phyloP scores from a whole-genome alignment of 129 eudicot genomes.

The Lonicera japonica region DNA sequence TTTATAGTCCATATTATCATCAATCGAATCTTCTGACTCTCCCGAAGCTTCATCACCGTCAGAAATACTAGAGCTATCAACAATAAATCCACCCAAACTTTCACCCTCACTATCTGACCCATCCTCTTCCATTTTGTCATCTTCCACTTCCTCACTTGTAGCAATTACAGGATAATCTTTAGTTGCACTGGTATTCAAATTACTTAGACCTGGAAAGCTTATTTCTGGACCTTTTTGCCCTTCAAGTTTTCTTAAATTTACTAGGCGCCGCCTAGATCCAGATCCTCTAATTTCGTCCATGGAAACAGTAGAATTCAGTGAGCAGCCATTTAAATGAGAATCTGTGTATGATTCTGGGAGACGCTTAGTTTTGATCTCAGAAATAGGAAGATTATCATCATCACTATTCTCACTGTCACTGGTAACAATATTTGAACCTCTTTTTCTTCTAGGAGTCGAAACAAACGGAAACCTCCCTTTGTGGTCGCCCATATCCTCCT shows the following conservation, averaged over 20 bases:
- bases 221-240: conserved; percentile 9
- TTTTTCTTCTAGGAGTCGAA: conserved; percentile 33
- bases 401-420: conserved; percentile 39
- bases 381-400: conserved; percentile 45
- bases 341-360: conserved; percentile 2
- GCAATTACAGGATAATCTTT: not conserved
- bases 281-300: no score
- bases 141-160: conserved; percentile 21
- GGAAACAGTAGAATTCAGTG: not conserved
- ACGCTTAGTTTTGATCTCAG: conserved; percentile 24
- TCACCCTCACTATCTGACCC: conserved; percentile 42
- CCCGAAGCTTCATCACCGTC: conserved; percentile 14
- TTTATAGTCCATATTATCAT: conserved; percentile 15
- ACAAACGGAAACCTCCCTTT: conserved; percentile 8
- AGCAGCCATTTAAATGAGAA: not conserved
- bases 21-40: conserved; percentile 30
- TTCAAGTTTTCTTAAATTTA: conserved; percentile 25
- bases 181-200: conserved; percentile 6
- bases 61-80: conserved; percentile 33
- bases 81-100: conserved; percentile 61
- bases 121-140: conserved; percentile 30
- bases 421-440: conserved; percentile 22
- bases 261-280: conserved; percentile 22
- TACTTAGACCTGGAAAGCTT: conserved; percentile 4
- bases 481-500: conserved; percentile 14